These are phyloP conservation scores for Nakazawaea sp. DNA, from an alignment of 805 yeast genomes.

Conservation along the genomic window DNA sequence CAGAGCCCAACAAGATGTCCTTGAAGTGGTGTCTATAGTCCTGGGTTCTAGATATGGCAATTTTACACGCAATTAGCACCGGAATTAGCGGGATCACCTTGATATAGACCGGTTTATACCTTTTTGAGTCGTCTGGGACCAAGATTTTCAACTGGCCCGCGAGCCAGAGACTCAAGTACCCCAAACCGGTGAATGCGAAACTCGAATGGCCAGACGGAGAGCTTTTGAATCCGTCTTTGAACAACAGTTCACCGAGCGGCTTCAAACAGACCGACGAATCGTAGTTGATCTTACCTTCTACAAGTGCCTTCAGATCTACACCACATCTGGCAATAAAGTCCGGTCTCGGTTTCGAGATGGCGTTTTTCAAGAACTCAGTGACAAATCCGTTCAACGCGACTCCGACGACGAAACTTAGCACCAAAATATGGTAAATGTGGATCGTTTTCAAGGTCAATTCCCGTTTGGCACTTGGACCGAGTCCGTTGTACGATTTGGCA, in stretches of 20 bases:
- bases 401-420: constrained; percentile 29
- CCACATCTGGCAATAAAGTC: constrained; percentile 81
- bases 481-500: constrained; percentile 18
- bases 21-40: constrained; percentile 90
- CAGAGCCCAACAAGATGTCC: constrained; percentile 69
- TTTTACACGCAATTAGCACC: constrained; percentile 53
- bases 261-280: constrained; percentile 23
- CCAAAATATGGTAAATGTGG: constrained; percentile 30
- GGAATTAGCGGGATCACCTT: constrained; percentile 32
- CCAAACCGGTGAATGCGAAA: constrained; percentile 59
- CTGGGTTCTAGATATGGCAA: constrained; percentile 76
- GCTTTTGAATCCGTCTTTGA: constrained; percentile 64
- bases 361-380: constrained; percentile 69
- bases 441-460: constrained; percentile 17
- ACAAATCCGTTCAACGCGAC: constrained; percentile 42
- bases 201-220: constrained; percentile 80
- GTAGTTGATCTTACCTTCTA: constrained; percentile 18
- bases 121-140: neutral
- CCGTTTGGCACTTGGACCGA: neutral
- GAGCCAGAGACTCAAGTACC: constrained; percentile 55
- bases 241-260: constrained; percentile 24
- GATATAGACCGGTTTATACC: constrained; percentile 10
- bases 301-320: constrained; percentile 38
- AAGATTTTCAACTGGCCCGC: constrained; percentile 47
- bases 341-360: constrained; percentile 84